Percentiles rank a stretch among this genome's conserved stretches.
These are phyloP conservation scores for Colletotrichum magnum DNA, from an alignment of 2,329 filamentous ascomycete genomes.

Conservation along the genomic window DNA sequence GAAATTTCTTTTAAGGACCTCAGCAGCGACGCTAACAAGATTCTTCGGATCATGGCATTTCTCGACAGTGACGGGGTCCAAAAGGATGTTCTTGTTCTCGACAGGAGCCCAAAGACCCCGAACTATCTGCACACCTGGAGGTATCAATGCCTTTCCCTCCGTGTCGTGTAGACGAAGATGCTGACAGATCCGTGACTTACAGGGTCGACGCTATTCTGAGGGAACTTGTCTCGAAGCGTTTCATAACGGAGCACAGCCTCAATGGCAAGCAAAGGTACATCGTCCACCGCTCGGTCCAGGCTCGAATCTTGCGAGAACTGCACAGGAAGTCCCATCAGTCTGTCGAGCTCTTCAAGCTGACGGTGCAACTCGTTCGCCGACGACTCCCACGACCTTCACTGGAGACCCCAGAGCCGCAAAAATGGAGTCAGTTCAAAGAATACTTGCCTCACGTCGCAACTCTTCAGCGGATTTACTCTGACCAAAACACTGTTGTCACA, in stretches of 20 bases:
- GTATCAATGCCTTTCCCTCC: constrained; percentile 8
- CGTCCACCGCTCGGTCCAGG: constrained; percentile 39
- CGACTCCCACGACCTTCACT: constrained; percentile 40
- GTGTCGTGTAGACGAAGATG: background rate
- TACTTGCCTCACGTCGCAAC: constrained; percentile 41
- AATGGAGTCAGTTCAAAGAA: constrained; percentile 43
- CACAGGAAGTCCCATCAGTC: constrained; percentile 37
- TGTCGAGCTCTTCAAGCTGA: constrained; percentile 36
- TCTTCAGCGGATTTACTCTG: constrained; percentile 39
- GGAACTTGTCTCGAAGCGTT: constrained; percentile 26
- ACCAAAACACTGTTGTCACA: constrained; percentile 16
- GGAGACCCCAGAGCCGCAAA: constrained; percentile 31
- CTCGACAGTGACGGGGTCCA: constrained; percentile 41
- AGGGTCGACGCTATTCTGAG: constrained; percentile 26
- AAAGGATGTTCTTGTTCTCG: constrained; percentile 39
- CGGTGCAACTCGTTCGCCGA: constrained; percentile 36
- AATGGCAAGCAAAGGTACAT: constrained; percentile 34
- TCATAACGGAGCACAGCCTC: constrained; percentile 35
- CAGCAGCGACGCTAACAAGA: constrained; percentile 33
- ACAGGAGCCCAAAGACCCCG: constrained; percentile 24
- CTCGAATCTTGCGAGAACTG: constrained; percentile 38
- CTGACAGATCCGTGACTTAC: background rate
- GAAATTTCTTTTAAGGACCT: constrained; percentile 39
- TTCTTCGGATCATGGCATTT: constrained; percentile 42
- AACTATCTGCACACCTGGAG: constrained; percentile 31